Percentiles rank a stretch among this genome's conserved stretches.
These are phyloP conservation scores for Cocos nucifera DNA, from an alignment of 176 grass and related monocot genomes.

Conservation along the genomic window DNA sequence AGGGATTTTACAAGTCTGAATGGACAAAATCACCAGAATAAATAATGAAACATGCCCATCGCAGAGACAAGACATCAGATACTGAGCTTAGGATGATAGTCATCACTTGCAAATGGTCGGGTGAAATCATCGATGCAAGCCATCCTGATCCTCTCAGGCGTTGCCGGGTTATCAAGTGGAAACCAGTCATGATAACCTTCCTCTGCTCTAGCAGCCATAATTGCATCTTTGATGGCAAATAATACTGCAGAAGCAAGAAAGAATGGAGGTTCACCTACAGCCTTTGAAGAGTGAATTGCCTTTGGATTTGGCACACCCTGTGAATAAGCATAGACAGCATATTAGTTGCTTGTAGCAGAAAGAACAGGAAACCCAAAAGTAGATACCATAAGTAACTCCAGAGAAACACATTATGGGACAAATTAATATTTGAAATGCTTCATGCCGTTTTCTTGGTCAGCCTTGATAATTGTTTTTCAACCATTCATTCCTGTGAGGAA, in stretches of 20 bases:
- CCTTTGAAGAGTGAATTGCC: constrained; percentile 86
- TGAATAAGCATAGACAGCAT: not conserved
- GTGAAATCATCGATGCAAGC: constrained; percentile 73
- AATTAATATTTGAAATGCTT: too few relatives aligned
- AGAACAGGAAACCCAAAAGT: too few relatives aligned
- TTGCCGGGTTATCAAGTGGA: constrained; percentile 74
- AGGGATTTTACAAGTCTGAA: too few relatives aligned
- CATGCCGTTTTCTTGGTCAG: too few relatives aligned
- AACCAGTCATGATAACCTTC: constrained; percentile 70
- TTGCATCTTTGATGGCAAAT: constrained; percentile 93
- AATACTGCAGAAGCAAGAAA: constrained; percentile 67
- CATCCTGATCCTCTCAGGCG: constrained; percentile 91
- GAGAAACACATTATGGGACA: too few relatives aligned
- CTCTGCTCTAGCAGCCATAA: constrained; percentile 50
- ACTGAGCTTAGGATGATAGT: constrained; percentile 83
- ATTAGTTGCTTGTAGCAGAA: too few relatives aligned
- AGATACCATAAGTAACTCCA: too few relatives aligned
- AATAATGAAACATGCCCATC: too few relatives aligned
- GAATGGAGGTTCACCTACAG: constrained; percentile 89
- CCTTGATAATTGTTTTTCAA: too few relatives aligned
- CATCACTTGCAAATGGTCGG: constrained; percentile 44
- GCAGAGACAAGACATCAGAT: constrained; percentile 21
- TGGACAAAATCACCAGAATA: too few relatives aligned
- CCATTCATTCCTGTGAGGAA: too few relatives aligned
- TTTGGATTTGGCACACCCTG: constrained; percentile 72